These are phyloP conservation scores for Meyerozyma guilliermondii DNA, from an alignment of 1,139 yeast species.

Conservation along the genomic window DNA sequence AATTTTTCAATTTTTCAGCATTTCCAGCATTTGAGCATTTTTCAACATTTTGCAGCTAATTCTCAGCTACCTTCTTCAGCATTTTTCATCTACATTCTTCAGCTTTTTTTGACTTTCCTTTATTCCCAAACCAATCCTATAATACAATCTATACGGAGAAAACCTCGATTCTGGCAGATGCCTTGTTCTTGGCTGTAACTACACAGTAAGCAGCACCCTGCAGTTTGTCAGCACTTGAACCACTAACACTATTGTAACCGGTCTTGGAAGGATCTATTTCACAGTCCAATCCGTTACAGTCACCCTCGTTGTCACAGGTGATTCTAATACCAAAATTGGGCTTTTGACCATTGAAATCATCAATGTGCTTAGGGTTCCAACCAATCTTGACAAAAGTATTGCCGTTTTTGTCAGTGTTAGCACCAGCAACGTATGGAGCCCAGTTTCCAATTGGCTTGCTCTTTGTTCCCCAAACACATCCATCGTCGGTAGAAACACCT, in stretches of 20 bases:
- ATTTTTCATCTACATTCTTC: background rate
- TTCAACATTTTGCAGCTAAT: too few species aligned
- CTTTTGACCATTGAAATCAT: conserved; percentile 46
- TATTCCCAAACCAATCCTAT: background rate
- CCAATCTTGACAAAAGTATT: conserved; percentile 79
- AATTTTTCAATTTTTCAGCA: too few species aligned
- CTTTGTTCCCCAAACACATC: conserved; percentile 79
- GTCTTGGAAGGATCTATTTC: conserved; percentile 67
- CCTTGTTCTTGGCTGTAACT: conserved; percentile 64
- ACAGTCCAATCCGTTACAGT: conserved; percentile 74
- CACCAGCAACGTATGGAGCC: conserved; percentile 92
- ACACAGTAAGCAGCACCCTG: conserved; percentile 73
- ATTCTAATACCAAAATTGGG: conserved; percentile 73
- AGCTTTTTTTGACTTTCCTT: background rate
- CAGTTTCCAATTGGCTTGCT: conserved; percentile 75
- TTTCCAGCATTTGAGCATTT: too few species aligned
- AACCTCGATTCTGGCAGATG: conserved; percentile 69
- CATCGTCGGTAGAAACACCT: conserved; percentile 71
- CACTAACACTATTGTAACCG: conserved; percentile 52
- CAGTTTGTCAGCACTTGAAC: conserved; percentile 47
- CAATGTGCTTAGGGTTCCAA: conserved; percentile 84
- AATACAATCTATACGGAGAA: conserved; percentile 26
- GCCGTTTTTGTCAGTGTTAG: conserved; percentile 65
- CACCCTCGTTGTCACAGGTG: conserved; percentile 61
- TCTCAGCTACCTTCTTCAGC: too few species aligned